Base-by-base conservation (phyloP, 2,329 filamentous ascomycete genomes). In the Pseudogymnoascus sp. region DNA sequence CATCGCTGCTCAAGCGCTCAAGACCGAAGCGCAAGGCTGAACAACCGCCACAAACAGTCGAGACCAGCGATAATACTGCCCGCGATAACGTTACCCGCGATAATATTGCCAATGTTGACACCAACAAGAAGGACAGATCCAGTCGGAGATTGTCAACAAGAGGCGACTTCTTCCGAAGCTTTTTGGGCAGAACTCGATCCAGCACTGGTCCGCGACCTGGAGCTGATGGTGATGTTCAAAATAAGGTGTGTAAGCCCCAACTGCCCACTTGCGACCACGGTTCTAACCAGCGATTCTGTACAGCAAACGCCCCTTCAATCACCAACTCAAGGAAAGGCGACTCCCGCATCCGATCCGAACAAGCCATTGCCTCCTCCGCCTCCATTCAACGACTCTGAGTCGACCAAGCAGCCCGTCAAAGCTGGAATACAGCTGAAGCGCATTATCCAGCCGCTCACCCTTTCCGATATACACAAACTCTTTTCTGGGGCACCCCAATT, bases 401-500 rank as follows among this genome's bases (percentile, higher is more conserved):
- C 76, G 69, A 74, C 72, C 65, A 12, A 38, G n/a, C 43, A 66
- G 21, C 23, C 49, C 9, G 63, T 56, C 14, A 73, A 70, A 46
- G 72, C 72, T 59, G 72, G 76, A 43, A 72, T 85, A 65, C 83
- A 79, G 69, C 74, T 85, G 40, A 76, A 80, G 65, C 79, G 80
- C 72, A 86, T 84, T 75, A 87, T 87, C 80, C 78, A 83, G 49
- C 81, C 80, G 59, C 77, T 88, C 64, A 81, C 76, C 68, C 80
- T 84, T 53, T 76, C 79, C 42, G 85, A 89, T 67, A 77, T 90
- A 61, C 84, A 87, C 75, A 84, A 85, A 73, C 81, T 90, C 69
- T 91, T 90, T 77, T 88, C 87, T 25, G 88, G 88, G n/a, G 88
- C 88, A 46, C 88, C 88, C 66, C 87, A 89, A 72, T 90, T 88